Evolutionary conservation across 768 basidiomycete genomes (phyloP).

Genomic region (Tephrocybe sp.): DNA sequence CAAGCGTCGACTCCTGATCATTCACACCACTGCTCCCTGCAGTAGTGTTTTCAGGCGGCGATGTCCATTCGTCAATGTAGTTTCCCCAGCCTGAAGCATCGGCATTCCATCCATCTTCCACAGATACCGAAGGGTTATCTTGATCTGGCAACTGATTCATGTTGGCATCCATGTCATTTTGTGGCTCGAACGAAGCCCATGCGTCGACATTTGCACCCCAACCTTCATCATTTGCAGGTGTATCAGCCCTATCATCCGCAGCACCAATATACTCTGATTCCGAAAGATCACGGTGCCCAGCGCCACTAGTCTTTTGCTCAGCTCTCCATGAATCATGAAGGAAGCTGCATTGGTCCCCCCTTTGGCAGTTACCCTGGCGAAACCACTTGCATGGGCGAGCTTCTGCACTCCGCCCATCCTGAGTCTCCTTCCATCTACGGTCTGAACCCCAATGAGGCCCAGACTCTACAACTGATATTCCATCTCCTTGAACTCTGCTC

Average conservation of each 20-base stretch:
- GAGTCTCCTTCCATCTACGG: background rate
- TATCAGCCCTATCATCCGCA: background rate
- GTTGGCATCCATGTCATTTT: no score
- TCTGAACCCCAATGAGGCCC: no score
- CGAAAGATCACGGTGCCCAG: no score
- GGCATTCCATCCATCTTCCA: constrained; percentile 8
- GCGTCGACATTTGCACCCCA: constrained; percentile 8
- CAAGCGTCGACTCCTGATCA: no score
- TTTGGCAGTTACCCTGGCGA: constrained; percentile 1
- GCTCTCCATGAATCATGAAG: constrained; percentile 5
- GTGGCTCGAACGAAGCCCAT: no score
- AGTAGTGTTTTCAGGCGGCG: background rate
- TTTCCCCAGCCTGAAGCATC: constrained; percentile 8
- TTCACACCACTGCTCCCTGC: background rate
- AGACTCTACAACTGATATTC: no score
- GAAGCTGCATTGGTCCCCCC: constrained; percentile 9
- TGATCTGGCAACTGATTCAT: background rate
- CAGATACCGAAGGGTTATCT: background rate
- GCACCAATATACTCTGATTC: background rate
- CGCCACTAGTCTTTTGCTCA: no score
- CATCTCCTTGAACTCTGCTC: no score
- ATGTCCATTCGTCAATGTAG: background rate
- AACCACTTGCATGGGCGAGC: constrained; percentile 4
- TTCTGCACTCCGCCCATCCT: background rate
- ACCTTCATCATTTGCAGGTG: constrained; percentile 13